Conservation (phyloP, 495 filamentous ascomycete genomes). For the Xylaria telfairii region DNA sequence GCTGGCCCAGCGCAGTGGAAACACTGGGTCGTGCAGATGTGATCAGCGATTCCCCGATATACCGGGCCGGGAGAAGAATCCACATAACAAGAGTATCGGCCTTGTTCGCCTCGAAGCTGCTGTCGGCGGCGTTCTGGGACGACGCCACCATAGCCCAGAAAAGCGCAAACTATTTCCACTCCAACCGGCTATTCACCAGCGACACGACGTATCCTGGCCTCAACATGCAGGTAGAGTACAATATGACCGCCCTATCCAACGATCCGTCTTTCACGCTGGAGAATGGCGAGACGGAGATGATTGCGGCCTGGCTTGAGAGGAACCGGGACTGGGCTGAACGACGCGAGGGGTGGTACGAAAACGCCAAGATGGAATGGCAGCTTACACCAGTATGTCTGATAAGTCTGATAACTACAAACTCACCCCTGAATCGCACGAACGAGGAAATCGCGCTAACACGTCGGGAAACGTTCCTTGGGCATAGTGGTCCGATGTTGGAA, state of each 20-base stretch:
- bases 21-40: not conserved
- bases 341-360: not conserved
- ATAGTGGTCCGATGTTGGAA: not conserved
- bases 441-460: not conserved
- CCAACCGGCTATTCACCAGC: not conserved
- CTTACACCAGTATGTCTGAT: not conserved
- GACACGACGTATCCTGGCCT: not conserved
- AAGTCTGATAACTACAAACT: too few relatives aligned
- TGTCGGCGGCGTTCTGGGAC: constrained; percentile 7
- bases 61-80: not conserved
- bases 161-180: constrained; percentile 11
- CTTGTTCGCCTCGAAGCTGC: not conserved
- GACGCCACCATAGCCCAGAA: not conserved
- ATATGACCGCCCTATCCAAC: not conserved
- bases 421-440: not conserved
- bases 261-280: not conserved
- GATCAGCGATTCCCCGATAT: not conserved
- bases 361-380: not conserved
- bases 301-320: not conserved
- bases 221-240: not conserved
- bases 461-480: not conserved
- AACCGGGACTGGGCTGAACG: not conserved
- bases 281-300: constrained; percentile 2
- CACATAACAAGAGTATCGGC: not conserved
- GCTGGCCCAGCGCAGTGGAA: not conserved